Evolutionary conservation across 2,329 filamentous ascomycete genomes (phyloP).

Genomic region (Tolypocladium album): DNA sequence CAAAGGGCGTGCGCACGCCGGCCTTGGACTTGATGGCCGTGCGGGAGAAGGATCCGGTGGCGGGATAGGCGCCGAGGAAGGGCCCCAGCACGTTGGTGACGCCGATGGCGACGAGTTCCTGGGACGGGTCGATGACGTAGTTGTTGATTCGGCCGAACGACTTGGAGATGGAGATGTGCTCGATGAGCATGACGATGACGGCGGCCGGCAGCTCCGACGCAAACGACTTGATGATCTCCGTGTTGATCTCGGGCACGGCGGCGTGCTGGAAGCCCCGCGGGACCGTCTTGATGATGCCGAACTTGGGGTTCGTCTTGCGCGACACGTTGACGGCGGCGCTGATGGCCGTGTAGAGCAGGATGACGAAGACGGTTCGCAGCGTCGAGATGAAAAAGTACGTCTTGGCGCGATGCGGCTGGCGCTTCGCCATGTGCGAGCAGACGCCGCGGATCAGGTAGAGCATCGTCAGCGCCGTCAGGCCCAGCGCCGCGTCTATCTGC

Average conservation of each 20-base stretch:
- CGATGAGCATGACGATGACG: constrained; percentile 68
- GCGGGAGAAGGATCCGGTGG: constrained; percentile 81
- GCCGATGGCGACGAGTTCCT: constrained; percentile 69
- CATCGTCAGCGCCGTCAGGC: constrained; percentile 55
- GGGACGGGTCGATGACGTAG: constrained; percentile 70
- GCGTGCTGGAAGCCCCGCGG: constrained; percentile 68
- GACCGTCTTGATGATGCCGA: constrained; percentile 56
- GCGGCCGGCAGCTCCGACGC: constrained; percentile 57
- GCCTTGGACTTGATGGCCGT: constrained; percentile 94
- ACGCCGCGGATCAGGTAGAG: constrained; percentile 55
- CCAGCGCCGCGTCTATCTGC: constrained; percentile 62
- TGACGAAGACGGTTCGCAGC: constrained; percentile 69
- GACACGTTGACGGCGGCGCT: constrained; percentile 61
- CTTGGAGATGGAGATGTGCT: constrained; percentile 76
- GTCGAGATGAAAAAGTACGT: constrained; percentile 70
- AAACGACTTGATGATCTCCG: constrained; percentile 50
- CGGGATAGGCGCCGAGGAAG: constrained; percentile 74
- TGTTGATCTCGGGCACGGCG: constrained; percentile 51
- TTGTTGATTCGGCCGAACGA: constrained; percentile 74
- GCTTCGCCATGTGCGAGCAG: constrained; percentile 55
- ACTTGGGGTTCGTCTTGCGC: constrained; percentile 42
- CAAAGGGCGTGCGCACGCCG: constrained; percentile 77
- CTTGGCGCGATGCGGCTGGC: constrained; percentile 55
- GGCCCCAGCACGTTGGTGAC: constrained; percentile 65
- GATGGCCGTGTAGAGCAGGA: constrained; percentile 69